Evolutionary conservation across 2,329 filamentous ascomycete species (phyloP), one percentile per base, ranked within the genome.

Genomic region (Nothophoma quercina): DNA sequence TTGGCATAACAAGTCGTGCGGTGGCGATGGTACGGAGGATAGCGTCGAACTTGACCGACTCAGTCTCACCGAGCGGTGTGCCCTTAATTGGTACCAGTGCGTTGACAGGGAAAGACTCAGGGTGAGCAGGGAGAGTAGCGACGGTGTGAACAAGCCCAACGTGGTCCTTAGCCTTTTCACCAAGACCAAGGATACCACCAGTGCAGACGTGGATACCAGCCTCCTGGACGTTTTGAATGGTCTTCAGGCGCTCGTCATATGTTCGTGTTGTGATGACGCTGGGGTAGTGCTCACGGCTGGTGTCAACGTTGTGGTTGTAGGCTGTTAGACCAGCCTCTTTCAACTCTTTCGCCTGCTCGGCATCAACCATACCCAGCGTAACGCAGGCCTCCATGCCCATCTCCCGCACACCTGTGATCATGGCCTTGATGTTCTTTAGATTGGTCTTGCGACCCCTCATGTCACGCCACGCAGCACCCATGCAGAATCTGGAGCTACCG

Each of bases 301-400:
- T 96, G 76, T 96, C 92, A 60, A 96, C 83, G 71, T 96, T 96
- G 81, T 96, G 92, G 77, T 96, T 96, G 77, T 96, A 96, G 0
- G 92, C 92, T 13, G 92, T 96, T 65, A 96, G 77, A 0, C 92
- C 92, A 0, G 91, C 92, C 2, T 86, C 85, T 71, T 91, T 92
- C 60, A 96, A 83, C 77, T 95, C 89, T 68, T 84, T 84, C 22
- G 92, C 92, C 79, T 96, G 91, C 60, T 82, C 80, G 5, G 81
- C 83, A 73, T 96, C 90, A 64, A 96, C 91, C 92, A 96, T 96
- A 63, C 92, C 92, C 16, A 96, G 82, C 1, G 92, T 96, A n/a
- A 96, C 92, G 73, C 92, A 96, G 7, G 87, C 88, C 75, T 96
- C 92, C 90, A 96, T 93, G 39, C 88, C 90, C 82, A 96, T 82